Conservation (phyloP, 2,329 filamentous ascomycete genomes). For the Colletotrichum tropicale region DNA sequence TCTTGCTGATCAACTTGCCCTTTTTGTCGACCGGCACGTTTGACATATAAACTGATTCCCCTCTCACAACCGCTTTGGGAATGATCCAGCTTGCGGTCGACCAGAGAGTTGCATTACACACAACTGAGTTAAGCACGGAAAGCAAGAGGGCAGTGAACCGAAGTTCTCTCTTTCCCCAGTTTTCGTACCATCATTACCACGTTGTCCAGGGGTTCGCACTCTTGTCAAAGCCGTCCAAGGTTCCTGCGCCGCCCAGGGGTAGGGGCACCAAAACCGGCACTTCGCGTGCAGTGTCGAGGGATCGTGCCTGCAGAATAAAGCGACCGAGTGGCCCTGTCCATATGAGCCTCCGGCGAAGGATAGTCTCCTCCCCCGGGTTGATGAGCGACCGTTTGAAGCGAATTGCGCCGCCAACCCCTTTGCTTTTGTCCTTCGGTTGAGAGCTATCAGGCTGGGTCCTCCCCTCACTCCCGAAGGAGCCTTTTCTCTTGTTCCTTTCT, state of each 20-base stretch:
- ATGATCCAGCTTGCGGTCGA: background rate
- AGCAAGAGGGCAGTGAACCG: background rate
- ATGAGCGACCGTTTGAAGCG: background rate
- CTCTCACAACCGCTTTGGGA: background rate
- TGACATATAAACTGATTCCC: background rate
- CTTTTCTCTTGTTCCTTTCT: background rate
- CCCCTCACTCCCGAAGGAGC: background rate
- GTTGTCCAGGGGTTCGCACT: background rate
- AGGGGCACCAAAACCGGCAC: background rate
- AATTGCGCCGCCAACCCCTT: background rate
- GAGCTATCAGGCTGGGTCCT: slow-evolving; percentile 1
- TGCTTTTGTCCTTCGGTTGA: background rate
- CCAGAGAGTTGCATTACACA: background rate
- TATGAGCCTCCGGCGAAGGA: background rate
- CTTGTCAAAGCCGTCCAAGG: background rate
- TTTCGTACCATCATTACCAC: background rate
- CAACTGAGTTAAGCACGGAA: background rate
- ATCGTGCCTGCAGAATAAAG: slow-evolving; percentile 7
- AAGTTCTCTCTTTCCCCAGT: background rate
- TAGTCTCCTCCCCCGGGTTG: background rate
- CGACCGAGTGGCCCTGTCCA: background rate
- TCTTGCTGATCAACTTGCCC: background rate
- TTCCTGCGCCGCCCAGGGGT: background rate
- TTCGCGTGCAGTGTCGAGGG: background rate
- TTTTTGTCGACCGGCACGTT: background rate